These are phyloP conservation scores for Gentiana dahurica DNA, from an alignment of 257 asterid species.

Conservation along the genomic window DNA sequence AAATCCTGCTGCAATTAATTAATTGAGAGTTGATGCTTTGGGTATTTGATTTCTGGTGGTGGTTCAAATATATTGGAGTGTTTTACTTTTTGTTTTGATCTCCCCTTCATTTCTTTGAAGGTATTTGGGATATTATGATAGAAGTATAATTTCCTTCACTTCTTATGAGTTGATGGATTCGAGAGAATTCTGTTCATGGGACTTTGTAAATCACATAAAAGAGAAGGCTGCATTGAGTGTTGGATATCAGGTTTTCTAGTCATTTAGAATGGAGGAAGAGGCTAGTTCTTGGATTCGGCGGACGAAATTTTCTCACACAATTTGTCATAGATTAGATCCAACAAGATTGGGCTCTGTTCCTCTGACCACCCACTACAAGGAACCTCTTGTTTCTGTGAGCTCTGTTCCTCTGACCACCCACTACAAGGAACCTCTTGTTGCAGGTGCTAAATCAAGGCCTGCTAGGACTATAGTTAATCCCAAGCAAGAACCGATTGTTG, in stretches of 20 bases:
- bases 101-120: constrained; percentile 11
- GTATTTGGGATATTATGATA: constrained; percentile 18
- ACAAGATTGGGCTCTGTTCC: constrained; percentile 45
- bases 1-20: neutral
- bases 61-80: constrained; percentile 11
- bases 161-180: constrained; percentile 29
- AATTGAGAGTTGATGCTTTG: constrained; percentile 4
- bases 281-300: constrained; percentile 82
- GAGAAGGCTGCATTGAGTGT: constrained; percentile 11
- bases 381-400: constrained; percentile 11
- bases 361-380: constrained; percentile 24
- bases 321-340: constrained; percentile 68
- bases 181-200: constrained; percentile 16
- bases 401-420: too few species aligned
- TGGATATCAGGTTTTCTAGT: constrained; percentile 14
- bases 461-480: constrained; percentile 9
- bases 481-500: constrained; percentile 25
- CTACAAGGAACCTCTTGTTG: neutral
- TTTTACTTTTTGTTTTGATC: constrained; percentile 2
- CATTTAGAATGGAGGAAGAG: constrained; percentile 59
- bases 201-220: constrained; percentile 6
- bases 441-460: constrained; percentile 9
- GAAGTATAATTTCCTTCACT: constrained; percentile 25
- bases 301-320: constrained; percentile 70
- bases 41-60: constrained; percentile 3